Base-by-base conservation (phyloP, 1,284 basidiomycete species). In the Ceraceosorus bombacis region DNA sequence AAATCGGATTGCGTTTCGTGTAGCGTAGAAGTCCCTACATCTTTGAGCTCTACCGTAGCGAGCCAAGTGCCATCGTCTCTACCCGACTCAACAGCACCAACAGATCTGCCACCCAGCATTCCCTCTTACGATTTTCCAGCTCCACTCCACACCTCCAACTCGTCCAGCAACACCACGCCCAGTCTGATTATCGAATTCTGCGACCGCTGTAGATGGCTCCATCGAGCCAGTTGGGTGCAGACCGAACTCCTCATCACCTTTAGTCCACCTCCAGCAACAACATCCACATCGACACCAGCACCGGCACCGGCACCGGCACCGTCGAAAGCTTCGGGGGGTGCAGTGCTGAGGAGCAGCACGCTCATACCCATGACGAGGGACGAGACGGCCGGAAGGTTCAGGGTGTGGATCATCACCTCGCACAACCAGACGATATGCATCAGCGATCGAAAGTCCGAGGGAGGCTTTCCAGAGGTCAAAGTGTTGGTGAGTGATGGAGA, bases 401-500 rank as follows among this genome's bases (percentile, higher is more conserved):
- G 63, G 10, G 59, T 64, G 2, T 62, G 60, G 63, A n/a, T 64
- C 12, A 12, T 12, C n/a, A 36, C 57, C 15, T 27, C 27, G 27
- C 27, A 27, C 27, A 27, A 27, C 27, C 27, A 27, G 27, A 27
- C 27, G 27, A 49, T 52, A 13, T 61, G 60, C 10, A 36, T 64
- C 8, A 61, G 57, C 51, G 63, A 64, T 41, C 60, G 63, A 2
- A 64, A 64, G 56, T 41, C 49, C 12, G 49, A 58, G 50, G 59
- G 57, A 15, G 51, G 51, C 1, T 64, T 64, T n/a, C 63, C 63
- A 6, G 63, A 64, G 58, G 54, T 61, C 38, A 64, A 64, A 55
- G 57, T 58, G 51, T 53, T 62, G 15, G 59, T 61, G 41, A 13
- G 59, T 41, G 43, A 36, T 7, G 13, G n/a, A 13, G 36, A 9